Evolutionary conservation across 768 basidiomycete species (phyloP), one percentile per base, ranked within the genome.

Genomic region (Lactarius vividus): DNA sequence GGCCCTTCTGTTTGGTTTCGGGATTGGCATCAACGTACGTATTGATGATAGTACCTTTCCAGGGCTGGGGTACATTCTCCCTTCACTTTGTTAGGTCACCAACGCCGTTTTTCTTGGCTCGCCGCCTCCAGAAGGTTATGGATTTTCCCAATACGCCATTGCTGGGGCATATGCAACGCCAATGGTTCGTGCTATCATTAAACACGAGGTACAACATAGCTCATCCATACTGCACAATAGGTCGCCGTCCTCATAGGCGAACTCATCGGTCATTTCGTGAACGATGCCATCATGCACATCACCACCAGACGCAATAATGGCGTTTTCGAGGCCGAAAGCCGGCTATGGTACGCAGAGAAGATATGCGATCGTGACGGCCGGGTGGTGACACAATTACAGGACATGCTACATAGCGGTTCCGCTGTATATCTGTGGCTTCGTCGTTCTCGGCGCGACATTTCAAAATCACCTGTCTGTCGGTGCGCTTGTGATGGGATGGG

Each of bases 401-500:
- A 79, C 84, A 1, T 84, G 82, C 69, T 88, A 88, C 70, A 72
- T 86, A 52, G 87, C 83, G 0, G 72, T 87, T 13, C 81, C 81
- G 1, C 74, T 88, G n/a, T 88, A 84, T 72, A 77, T 89, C 57
- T 82, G 79, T 54, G 87, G 88, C 4, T 87, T 88, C 70, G 76
- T 88, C 44, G 73, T 83, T 0, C 77, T 89, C 5, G 88, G 87
- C 6, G 82, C 80, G 0, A 75, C 82, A 4, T 74, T 88, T 57
- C 79, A 87, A 71, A 81, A 83, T 20, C 83, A 84, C 64, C 74
- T 85, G 0, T 78, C 77, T 37, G 73, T 81, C n/a, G 83, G 78
- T 4, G 84, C 81, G 1, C 71, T 88, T 31, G 78, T 88, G 60
- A 82, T 88, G 75, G 88, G 88, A 18, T 89, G 88, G 88, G 86